Evolutionary conservation across 164 flowering plant genomes (phyloP), one percentile per base, ranked within the genome.

Genomic region (Umbellularia californica): DNA sequence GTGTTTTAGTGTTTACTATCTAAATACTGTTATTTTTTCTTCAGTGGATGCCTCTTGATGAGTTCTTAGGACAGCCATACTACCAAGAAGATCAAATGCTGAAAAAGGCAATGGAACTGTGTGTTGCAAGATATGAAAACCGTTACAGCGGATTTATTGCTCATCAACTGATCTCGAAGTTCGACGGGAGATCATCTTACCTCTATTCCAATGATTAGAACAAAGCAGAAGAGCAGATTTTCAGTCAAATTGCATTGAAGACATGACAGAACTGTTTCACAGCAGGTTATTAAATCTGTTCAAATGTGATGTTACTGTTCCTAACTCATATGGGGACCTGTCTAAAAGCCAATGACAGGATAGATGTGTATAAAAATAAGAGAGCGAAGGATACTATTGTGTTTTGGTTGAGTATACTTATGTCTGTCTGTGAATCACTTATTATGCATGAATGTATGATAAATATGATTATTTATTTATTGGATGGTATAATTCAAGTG

Each of bases 11-110:
- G 5, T 67, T 67, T 27, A 19, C 50, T 69, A 20, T 25, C 69
- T 67, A 0, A 28, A 67, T 30, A 30, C 6, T 67, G 69, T 4
- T 15, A 6, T 69, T 69, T 14, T 27, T 70, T 69, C 24, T 63
- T 20, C 81, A 87, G 91, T 88, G 92, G 94, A 90, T 90, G 87
- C 79, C 77, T 55, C 67, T 88, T 13, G 86, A 85, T 68, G 92
- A 90, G 72, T 77, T 88, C 50, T 11, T 82, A 3, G 78, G 68
- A 6, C 90, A 88, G 73, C 77, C 82, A 23, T 87, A 73, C 75
- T 85, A 82, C 68, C 41, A 82, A 76, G 92, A 87, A 72, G 94
- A 87, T 47, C 78, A 82, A 20, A 83, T 88, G 92, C 84, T 78
- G 3, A 88, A 50, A 74, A 87, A 69, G 81, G 78, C 82, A 1